Evolutionary conservation across 768 basidiomycete genomes (phyloP).

Genomic region (Trametes punicea): DNA sequence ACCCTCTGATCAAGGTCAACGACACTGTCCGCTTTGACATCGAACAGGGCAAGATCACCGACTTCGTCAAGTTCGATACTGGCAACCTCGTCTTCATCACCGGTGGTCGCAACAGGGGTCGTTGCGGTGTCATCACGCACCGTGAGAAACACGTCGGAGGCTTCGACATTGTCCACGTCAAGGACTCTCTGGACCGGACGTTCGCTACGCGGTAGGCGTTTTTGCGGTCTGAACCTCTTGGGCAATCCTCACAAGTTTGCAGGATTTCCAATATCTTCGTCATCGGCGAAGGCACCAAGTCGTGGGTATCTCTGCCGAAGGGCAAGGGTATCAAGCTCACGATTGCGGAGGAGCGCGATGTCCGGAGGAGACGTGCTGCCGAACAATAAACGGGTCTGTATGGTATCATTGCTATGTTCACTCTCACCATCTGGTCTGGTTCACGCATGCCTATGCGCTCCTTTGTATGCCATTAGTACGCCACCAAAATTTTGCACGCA

Average conservation of each 20-base stretch:
- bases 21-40: conserved; percentile 98
- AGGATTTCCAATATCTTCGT: conserved; percentile 98
- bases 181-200: conserved; percentile 90
- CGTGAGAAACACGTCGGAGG: conserved; percentile 97
- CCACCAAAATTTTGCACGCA: conserved; percentile 28
- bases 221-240: no score
- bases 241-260: background rate
- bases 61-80: conserved; percentile 94
- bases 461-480: conserved; percentile 31
- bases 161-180: conserved; percentile 98
- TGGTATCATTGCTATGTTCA: conserved; percentile 19
- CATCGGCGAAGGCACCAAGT: conserved; percentile 92
- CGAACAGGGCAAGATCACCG: conserved; percentile 88
- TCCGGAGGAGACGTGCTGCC: conserved; percentile 76
- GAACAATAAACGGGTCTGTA: conserved; percentile 50
- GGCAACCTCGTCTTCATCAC: conserved; percentile 98
- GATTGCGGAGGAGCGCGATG: conserved; percentile 94
- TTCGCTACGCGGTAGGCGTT: conserved; percentile 90
- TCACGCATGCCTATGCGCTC: conserved; percentile 28
- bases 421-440: conserved; percentile 21
- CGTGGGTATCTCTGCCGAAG: conserved; percentile 95
- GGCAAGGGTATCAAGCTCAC: conserved; percentile 98
- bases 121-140: conserved; percentile 94
- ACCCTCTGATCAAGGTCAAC: conserved; percentile 92
- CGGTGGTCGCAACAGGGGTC: conserved; percentile 99